Evolutionary conservation across 192 early-diverging fungal genomes (phyloP), one percentile per base, ranked within the genome.

Genomic region (Backusella parvicylindrica): DNA sequence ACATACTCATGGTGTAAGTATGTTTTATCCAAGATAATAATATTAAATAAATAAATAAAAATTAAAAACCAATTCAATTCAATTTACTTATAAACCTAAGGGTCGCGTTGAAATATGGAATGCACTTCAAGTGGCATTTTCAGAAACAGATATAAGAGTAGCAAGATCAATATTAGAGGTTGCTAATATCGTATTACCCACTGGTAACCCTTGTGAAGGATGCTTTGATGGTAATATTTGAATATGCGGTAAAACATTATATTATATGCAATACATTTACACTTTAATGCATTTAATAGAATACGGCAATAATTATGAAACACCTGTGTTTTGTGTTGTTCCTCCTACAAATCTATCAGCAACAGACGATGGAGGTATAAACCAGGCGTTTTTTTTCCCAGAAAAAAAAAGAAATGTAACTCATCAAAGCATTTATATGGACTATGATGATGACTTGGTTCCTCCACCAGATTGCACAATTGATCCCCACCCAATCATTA

Each of bases 31-130:
- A 26, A 56, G 12, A 2, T 12, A 21, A n/a, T 26, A 12, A 56
- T 26, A 26, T 12, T 60, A 26, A 60, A 26, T 60, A 26, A 60
- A 60, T 60, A 60, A 26, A 60, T 23, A 23, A 6, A 50, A 21
- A 60, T 60, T 28, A 26, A 60, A 23, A 56, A 47, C n/a, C n/a
- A 47, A 47, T n/a, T 47, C n/a, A 47, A 47, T n/a, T 18, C 18
- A 18, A 47, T 47, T 56, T 56, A 11, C 26, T 60, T 28, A n/a
- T 26, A 28, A 60, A 60, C 26, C 21, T 9, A 60, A 86, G 79
- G 93, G 93, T 21, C 82, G 87, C 28, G 33, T 75, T 28, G 92
- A 95, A 80, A 86, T 95, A 47, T 95, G 93, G 93, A 91, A 92
- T 77, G 91, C 92, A 18, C 82, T 95, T 30, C 80, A 85, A 30